phyloP scores from a whole-genome alignment of 768 basidiomycete species.

The Dentipellis fragilis region DNA sequence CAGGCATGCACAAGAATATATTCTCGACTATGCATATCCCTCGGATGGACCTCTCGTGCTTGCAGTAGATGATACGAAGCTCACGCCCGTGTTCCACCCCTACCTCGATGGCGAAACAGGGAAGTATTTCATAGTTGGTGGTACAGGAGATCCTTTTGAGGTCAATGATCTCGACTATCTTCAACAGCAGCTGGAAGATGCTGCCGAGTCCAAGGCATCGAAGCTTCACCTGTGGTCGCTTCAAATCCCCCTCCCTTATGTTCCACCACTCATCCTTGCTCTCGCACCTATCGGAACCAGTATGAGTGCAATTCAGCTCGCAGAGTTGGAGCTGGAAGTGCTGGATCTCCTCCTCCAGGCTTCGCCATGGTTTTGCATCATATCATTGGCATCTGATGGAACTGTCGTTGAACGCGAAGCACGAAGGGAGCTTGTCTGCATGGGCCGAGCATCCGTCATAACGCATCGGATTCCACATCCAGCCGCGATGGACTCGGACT shows the following conservation, averaged over 20 bases:
- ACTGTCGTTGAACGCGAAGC: conserved; percentile 22
- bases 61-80: conserved; percentile 28
- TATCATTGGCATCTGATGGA: conserved; percentile 27
- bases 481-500: no score
- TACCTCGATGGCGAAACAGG: conserved; percentile 17
- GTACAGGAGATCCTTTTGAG: conserved; percentile 13
- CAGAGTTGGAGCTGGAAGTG: conserved; percentile 9
- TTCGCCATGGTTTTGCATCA: conserved; percentile 12
- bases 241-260: conserved; percentile 21
- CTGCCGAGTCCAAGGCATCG: conserved; percentile 11
- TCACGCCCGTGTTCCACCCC: conserved; percentile 15
- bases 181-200: conserved; percentile 6
- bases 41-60: conserved; percentile 17
- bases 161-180: conserved; percentile 18
- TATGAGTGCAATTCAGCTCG: conserved; percentile 14
- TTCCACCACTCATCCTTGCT: conserved; percentile 26
- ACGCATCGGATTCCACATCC: background rate
- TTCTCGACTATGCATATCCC: conserved; percentile 10
- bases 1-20: conserved; percentile 11
- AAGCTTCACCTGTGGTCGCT: conserved; percentile 27
- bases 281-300: conserved; percentile 20
- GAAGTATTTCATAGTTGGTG: conserved; percentile 19
- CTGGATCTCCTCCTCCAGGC: conserved; percentile 18
- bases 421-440: conserved; percentile 13
- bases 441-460: background rate